A percentile compares a stretch with the other conserved stretches of the same genome.
phyloP scores from a whole-genome alignment of 306 rosid species.

The Rosa lucieae region DNA sequence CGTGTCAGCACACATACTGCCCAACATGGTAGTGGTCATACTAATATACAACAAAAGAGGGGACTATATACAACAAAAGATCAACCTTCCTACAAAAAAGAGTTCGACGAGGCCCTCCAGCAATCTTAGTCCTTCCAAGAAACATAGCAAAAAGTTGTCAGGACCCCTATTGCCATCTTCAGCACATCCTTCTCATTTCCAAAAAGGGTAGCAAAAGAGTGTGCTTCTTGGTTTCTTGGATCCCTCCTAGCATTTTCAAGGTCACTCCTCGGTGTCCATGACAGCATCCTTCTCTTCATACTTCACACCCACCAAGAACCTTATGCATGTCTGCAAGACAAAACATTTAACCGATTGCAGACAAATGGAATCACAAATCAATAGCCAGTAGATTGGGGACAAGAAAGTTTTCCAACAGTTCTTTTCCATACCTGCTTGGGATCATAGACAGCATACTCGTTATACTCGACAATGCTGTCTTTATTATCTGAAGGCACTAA shows the following conservation, averaged over 20 bases:
- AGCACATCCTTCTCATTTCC: neutral
- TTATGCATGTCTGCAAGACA: constrained; percentile 52
- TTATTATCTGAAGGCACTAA: constrained; percentile 56
- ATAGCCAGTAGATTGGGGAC: neutral
- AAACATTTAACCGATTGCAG: neutral
- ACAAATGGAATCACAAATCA: neutral
- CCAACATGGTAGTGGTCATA: neutral
- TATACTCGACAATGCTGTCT: constrained; percentile 71
- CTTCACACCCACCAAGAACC: constrained; percentile 78
- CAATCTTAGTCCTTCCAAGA: neutral
- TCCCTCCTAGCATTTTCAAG: neutral
- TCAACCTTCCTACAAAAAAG: neutral
- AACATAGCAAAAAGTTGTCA: neutral
- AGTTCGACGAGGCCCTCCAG: neutral
- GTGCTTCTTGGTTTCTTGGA: neutral
- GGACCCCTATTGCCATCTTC: neutral
- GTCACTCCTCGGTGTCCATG: constrained; percentile 32
- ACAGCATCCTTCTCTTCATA: constrained; percentile 57
- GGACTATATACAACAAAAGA: constrained; percentile 7
- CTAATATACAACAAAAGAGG: neutral
- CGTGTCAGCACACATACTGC: neutral
- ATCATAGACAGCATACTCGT: constrained; percentile 72
- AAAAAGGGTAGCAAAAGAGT: neutral
- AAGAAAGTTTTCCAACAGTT: neutral
- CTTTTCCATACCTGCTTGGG: constrained; percentile 58